Evolutionary conservation across 305 asterid species (phyloP).

Genomic region (Striga hermonthica): DNA sequence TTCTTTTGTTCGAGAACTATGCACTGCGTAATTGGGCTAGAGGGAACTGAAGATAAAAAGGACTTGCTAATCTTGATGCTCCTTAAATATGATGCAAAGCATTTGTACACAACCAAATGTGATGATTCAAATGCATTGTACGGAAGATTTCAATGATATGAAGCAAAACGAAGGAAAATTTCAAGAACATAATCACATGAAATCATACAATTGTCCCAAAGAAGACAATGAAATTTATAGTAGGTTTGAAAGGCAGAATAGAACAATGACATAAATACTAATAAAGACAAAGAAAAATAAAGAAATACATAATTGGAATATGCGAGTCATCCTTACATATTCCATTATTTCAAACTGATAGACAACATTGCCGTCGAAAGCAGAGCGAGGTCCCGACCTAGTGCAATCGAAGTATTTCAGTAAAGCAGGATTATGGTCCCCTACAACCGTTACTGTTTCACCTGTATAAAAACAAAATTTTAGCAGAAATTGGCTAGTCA

Average conservation of each 20-base stretch:
- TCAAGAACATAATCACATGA: slow-evolving; percentile 7
- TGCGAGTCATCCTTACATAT: slow-evolving; percentile 64
- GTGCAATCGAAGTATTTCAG: slow-evolving; percentile 92
- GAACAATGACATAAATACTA: background rate
- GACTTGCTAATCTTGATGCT: slow-evolving; percentile 12
- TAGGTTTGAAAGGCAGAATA: background rate
- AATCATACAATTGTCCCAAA: slow-evolving; percentile 11
- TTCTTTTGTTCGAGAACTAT: slow-evolving; percentile 20
- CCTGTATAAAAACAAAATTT: slow-evolving; percentile 46
- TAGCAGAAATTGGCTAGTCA: slow-evolving; percentile 10
- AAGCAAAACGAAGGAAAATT: slow-evolving; percentile 4
- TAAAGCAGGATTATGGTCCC: slow-evolving; percentile 86
- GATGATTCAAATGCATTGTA: background rate
- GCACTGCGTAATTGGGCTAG: slow-evolving; percentile 17
- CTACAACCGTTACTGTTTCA: slow-evolving; percentile 93
- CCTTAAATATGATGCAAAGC: slow-evolving; percentile 3
- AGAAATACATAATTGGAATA: slow-evolving; percentile 27
- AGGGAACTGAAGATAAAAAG: slow-evolving; percentile 17
- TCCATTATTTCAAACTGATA: slow-evolving; percentile 98
- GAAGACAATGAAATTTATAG: slow-evolving; percentile 12
- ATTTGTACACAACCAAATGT: slow-evolving; percentile 9
- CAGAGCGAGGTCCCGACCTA: slow-evolving; percentile 99
- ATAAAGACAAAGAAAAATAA: slow-evolving; percentile 5
- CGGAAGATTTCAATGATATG: slow-evolving; percentile 21
- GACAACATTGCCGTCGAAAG: slow-evolving; percentile 92